These are phyloP conservation scores for Chlorella sp. DNA, from an alignment of 139 green algal genomes.

Conservation along the genomic window DNA sequence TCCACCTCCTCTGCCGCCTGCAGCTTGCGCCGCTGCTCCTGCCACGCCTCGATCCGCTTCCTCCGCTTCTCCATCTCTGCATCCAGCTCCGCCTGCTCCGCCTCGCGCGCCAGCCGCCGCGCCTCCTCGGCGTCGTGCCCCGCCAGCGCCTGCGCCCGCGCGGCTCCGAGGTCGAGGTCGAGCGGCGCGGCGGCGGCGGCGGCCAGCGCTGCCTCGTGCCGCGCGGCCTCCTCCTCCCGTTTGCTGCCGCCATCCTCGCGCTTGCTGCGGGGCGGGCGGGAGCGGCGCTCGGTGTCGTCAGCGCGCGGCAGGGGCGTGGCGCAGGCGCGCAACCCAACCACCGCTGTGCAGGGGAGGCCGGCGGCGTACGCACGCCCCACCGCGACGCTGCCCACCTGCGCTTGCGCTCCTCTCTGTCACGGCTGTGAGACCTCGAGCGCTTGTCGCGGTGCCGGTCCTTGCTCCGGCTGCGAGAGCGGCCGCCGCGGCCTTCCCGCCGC, in stretches of 20 bases:
- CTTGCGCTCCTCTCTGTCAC: background rate
- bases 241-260: background rate
- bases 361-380: background rate
- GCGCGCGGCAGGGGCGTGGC: background rate
- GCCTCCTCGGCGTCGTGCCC: slow-evolving; percentile 34
- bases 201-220: background rate
- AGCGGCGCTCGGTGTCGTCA: no score
- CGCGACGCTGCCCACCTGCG: background rate
- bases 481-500: no score
- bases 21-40: slow-evolving; percentile 48
- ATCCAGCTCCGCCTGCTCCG: slow-evolving; percentile 58
- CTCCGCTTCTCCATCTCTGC: slow-evolving; percentile 68
- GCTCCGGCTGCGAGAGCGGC: no score
- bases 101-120: slow-evolving; percentile 19
- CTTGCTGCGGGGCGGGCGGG: no score
- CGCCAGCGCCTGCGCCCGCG: slow-evolving; percentile 19
- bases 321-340: background rate
- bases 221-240: background rate
- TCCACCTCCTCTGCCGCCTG: slow-evolving; percentile 6
- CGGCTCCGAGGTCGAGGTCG: background rate
- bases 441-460: background rate
- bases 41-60: slow-evolving; percentile 75
- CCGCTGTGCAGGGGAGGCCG: background rate
- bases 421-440: background rate
- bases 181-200: background rate